Base-by-base conservation (phyloP, 2,329 filamentous ascomycete genomes). In the Paecilomyces variotii region DNA sequence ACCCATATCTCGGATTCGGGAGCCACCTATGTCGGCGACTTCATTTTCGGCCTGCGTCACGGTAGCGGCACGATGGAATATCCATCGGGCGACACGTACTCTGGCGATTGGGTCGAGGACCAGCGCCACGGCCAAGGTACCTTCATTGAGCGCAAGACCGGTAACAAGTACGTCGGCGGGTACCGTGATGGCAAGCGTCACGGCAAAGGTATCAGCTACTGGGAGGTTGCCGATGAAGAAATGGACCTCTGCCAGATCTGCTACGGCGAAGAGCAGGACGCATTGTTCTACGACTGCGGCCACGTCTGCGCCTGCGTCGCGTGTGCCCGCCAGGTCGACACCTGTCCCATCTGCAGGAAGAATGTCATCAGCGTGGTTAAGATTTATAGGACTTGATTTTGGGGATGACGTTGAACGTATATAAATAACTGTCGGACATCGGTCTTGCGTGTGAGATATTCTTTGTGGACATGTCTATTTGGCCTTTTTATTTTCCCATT, bases 271-370 rank as follows among this genome's bases (percentile, higher is more conserved):
- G 79, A 80, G 50, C 81, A 84, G 57, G 81, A 84, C 60, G 81
- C 83, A 3, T 77, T 84, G 5, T 86, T 87, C 67, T 84, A 83
- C 63, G 82, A 84, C 62, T 87, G 84, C 62, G 84, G 84, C 0
- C 84, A 87, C 65, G 82, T 87, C 19, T 80, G 84, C 53, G 81
- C 84, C 2, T 87, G 84, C 62, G 72, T 83, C 59, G 73, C 73
- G n/a, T 87, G 84, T 65, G 84, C 84, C 11, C 76, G 76, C 55
- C 78, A 82, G 66, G 79, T 87, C 30, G 82, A 84, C 57, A 75
- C 74, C 55, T 87, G 84, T 63, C 84, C 84, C 1, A 82, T 87
- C 26, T 87, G 84, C 68, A 76, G 84, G 58, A 81, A 80, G 72
- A 76, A 76, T 56, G 80, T 87, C 24, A 68, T 81, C 61, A 80